Percentiles rank a stretch among this genome's conserved stretches.
Evolutionary conservation across 768 basidiomycete species (phyloP).

Genomic region (Amanita pseudoporphyria): DNA sequence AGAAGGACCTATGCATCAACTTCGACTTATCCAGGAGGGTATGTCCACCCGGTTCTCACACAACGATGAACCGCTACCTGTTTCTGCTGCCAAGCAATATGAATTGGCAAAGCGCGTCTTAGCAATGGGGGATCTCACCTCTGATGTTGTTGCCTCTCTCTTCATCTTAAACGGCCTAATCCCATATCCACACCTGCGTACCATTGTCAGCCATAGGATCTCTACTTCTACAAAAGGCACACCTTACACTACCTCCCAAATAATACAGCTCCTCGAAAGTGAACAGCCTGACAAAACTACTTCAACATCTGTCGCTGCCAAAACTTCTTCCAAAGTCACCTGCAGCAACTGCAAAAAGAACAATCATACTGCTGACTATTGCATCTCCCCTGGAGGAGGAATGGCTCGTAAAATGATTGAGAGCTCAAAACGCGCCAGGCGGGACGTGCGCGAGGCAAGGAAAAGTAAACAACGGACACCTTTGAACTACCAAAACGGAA

Average conservation of each 20-base stretch:
- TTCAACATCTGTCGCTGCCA: too few species aligned
- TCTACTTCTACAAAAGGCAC: neutral
- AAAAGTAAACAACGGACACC: too few species aligned
- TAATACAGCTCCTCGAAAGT: neutral
- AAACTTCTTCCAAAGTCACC: neutral
- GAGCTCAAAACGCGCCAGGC: neutral
- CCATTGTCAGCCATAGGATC: neutral
- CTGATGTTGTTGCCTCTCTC: neutral
- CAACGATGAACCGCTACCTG: too few species aligned
- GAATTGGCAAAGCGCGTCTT: neutral
- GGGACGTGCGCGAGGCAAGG: neutral
- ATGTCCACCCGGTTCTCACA: too few species aligned
- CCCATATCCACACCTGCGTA: neutral
- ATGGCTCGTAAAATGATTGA: slow-evolving; percentile 7
- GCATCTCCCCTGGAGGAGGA: slow-evolving; percentile 8
- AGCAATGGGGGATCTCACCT: neutral
- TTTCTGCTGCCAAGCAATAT: neutral
- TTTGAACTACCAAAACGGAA: too few species aligned
- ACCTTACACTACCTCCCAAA: neutral
- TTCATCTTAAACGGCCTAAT: neutral
- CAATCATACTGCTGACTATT: slow-evolving; percentile 3
- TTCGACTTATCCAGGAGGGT: too few species aligned
- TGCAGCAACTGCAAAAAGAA: slow-evolving; percentile 8
- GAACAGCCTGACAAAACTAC: too few species aligned
- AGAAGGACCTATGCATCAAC: too few species aligned